A percentile compares a stretch with the other conserved stretches of the same genome.
Conservation (phyloP, 164 flowering plant genomes). For the Piper betle region DNA sequence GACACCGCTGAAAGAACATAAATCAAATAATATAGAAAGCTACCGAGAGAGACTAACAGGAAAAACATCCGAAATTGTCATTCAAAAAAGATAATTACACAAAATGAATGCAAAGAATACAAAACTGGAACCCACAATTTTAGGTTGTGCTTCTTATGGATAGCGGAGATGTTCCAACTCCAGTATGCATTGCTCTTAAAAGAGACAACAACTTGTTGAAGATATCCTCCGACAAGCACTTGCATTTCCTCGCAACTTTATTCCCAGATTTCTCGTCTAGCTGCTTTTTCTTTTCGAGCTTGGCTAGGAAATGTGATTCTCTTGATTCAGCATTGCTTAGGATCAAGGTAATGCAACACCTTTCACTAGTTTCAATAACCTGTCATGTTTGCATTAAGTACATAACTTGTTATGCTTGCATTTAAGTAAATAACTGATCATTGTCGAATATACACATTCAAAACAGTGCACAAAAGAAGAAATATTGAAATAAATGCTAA, state of each 20-base stretch:
- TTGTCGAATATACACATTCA: neutral
- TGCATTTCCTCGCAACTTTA: constrained; percentile 38
- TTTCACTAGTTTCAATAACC: constrained; percentile 42
- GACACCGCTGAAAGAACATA: neutral
- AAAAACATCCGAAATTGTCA: constrained; percentile 9
- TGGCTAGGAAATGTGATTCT: neutral
- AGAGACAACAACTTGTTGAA: constrained; percentile 42
- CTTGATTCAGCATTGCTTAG: constrained; percentile 14
- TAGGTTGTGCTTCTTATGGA: constrained; percentile 11
- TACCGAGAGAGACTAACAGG: constrained; percentile 19
- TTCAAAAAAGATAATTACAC: constrained; percentile 7
- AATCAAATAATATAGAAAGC: constrained; percentile 8
- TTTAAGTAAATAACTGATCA: neutral
- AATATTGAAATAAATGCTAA: neutral
- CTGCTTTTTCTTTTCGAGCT: constrained; percentile 4
- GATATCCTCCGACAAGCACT: constrained; percentile 53
- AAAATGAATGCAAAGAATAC: constrained; percentile 37
- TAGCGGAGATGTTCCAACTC: constrained; percentile 22
- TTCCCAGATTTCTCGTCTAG: constrained; percentile 5
- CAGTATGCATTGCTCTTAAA: constrained; percentile 48
- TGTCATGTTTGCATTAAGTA: constrained; percentile 14
- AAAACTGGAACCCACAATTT: neutral
- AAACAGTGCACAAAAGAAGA: neutral
- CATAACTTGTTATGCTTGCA: neutral
- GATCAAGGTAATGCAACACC: constrained; percentile 29